Conservation (phyloP, 192 early-diverging fungal genomes). For the Linnemannia exigua region DNA sequence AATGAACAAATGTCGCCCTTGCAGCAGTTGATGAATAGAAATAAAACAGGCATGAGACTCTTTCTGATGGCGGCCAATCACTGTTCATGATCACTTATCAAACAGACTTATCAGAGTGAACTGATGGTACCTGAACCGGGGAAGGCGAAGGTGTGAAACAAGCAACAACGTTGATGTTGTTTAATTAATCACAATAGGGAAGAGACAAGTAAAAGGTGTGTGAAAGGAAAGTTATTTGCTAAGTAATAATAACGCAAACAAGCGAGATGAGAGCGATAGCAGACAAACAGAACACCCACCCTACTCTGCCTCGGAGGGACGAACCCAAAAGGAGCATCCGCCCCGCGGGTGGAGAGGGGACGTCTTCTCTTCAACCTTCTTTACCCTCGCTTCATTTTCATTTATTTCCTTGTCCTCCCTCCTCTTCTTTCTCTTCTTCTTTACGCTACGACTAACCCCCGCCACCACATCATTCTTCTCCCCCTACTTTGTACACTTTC, state of each 20-base stretch:
- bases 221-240: neutral
- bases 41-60: neutral
- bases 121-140: conserved; percentile 4
- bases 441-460: neutral
- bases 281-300: neutral
- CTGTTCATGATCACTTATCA: neutral
- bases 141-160: too few species aligned
- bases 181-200: too few species aligned
- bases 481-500: neutral
- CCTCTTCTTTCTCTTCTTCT: neutral
- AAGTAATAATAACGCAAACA: too few species aligned
- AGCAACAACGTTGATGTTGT: too few species aligned
- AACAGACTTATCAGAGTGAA: neutral
- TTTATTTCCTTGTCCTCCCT: too few species aligned
- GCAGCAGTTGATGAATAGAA: neutral
- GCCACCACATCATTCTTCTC: conserved; percentile 6
- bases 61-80: neutral
- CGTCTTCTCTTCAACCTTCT: neutral
- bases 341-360: neutral
- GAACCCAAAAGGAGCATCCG: neutral
- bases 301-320: neutral
- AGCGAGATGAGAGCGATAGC: neutral
- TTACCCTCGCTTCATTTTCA: neutral
- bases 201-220: too few species aligned
- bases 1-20: neutral